A percentile compares a stretch with the other conserved stretches of the same genome.
phyloP scores from a whole-genome alignment of 257 asterid genomes.

The Solanum pennellii region DNA sequence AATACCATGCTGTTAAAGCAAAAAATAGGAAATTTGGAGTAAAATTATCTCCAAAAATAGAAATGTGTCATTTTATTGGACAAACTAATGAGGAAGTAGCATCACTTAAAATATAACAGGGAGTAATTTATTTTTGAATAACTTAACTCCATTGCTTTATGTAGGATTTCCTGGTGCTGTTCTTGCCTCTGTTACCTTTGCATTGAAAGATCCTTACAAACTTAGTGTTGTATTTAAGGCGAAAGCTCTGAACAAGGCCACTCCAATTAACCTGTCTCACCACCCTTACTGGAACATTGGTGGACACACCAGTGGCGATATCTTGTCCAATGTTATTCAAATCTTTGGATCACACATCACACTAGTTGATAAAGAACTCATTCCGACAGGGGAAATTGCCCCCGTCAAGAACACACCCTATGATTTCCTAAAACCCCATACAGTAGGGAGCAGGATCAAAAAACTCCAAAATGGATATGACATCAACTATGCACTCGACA shows the following conservation, averaged over 20 bases:
- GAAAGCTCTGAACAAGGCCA: slow-evolving; percentile 12
- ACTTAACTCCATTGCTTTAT: background rate
- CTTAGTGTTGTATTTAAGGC: slow-evolving; percentile 7
- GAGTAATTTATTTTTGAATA: background rate
- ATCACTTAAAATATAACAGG: background rate
- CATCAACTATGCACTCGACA: slow-evolving; percentile 9
- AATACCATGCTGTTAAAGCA: background rate
- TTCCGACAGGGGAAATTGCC: slow-evolving; percentile 6
- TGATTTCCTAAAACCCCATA: slow-evolving; percentile 3
- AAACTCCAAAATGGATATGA: slow-evolving; percentile 5
- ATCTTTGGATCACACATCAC: slow-evolving; percentile 8
- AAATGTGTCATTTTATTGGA: background rate
- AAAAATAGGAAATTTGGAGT: background rate
- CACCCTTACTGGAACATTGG: slow-evolving; percentile 17
- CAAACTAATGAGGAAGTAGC: background rate
- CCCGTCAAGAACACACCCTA: slow-evolving; percentile 5
- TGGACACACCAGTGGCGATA: slow-evolving; percentile 11
- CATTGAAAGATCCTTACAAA: background rate
- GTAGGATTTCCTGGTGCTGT: slow-evolving; percentile 19
- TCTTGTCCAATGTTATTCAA: slow-evolving; percentile 9
- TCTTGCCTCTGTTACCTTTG: slow-evolving; percentile 3
- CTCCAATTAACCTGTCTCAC: slow-evolving; percentile 18
- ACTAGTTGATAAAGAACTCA: background rate
- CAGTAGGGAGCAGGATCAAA: background rate
- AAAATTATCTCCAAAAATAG: background rate